Evolutionary conservation across 129 eudicot species (phyloP), one percentile per base, ranked within the genome.

Genomic region (Arctium lappa): DNA sequence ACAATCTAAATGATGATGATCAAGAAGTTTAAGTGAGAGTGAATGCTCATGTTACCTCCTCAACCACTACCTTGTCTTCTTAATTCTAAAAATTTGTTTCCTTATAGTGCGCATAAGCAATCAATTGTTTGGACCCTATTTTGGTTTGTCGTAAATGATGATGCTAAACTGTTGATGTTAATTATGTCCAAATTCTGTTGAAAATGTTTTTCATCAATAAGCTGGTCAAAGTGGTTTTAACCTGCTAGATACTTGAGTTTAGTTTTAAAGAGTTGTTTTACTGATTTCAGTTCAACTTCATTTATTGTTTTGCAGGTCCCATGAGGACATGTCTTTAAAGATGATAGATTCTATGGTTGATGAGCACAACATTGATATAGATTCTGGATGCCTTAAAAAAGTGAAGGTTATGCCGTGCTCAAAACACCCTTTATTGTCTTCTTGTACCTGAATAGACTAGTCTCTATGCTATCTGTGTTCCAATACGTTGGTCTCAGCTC

Each of bases 351-450:
- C 84, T 80, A 88, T 92, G 73, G 94, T 95, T 46, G 97, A 92
- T 87, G 97, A 92, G 86, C 97, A 95, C 83, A 84, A 90, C 90
- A 92, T 95, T 18, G 97, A 95, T 66, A 92, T 95, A 40, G 97
- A 89, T 76, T 37, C 91, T 80, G 97, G 76, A 74, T 29, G 77
- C 86, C 88, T 91, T 32, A 91, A 84, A 81, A 92, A 85, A 89
- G 98, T 89, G 81, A 91, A 92, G 98, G 98, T 95, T 71, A 68
- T 69, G 9, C 31, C 40, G 15, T 82, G 27, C 18, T 46, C 53
- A 78, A n/a, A 22, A 40, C 78, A 78, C 79, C 73, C 72, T 39
- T 83, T 72, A 18, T 50, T 60, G 56, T 11, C 76, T 1, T 62
- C 30, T 65, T 7, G 8, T 80, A 42, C 62, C 75, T 71, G 30